Percentiles rank a stretch among this genome's conserved stretches.
Conservation (phyloP, 345 rosid species). For the Eucalyptus sideroxylon region DNA sequence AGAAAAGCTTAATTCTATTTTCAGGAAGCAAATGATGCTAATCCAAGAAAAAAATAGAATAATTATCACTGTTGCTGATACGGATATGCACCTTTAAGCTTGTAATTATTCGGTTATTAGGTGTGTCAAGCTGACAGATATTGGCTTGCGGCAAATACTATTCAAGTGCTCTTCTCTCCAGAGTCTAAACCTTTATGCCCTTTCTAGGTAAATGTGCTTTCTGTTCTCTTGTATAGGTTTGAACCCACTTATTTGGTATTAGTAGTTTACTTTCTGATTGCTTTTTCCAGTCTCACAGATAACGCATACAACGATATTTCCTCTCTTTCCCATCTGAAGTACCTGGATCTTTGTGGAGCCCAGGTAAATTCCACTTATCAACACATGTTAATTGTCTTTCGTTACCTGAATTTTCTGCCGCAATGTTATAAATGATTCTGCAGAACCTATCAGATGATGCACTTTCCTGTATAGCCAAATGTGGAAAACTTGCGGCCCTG, state of each 20-base stretch:
- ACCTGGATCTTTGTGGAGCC: slow-evolving; percentile 90
- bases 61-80: not conserved
- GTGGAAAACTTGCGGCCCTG: slow-evolving; percentile 55
- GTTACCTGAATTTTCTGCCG: not conserved
- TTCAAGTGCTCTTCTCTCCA: slow-evolving; percentile 50
- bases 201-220: slow-evolving; percentile 44
- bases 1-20: not conserved
- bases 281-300: slow-evolving; percentile 57
- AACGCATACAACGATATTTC: slow-evolving; percentile 63
- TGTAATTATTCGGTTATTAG: slow-evolving; percentile 10
- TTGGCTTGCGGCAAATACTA: slow-evolving; percentile 57
- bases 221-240: not conserved
- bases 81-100: not conserved
- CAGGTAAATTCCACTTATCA: slow-evolving; percentile 34
- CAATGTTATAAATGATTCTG: not conserved
- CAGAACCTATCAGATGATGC: slow-evolving; percentile 90
- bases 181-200: slow-evolving; percentile 81
- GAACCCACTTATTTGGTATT: not conserved
- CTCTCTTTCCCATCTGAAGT: slow-evolving; percentile 35
- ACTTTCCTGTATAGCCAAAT: slow-evolving; percentile 56
- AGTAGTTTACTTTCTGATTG: not conserved
- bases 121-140: slow-evolving; percentile 79
- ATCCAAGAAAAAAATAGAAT: not conserved
- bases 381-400: not conserved
- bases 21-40: not conserved